phyloP scores from a whole-genome alignment of 2,329 filamentous ascomycete species.

The Drechmeria coniospora region DNA sequence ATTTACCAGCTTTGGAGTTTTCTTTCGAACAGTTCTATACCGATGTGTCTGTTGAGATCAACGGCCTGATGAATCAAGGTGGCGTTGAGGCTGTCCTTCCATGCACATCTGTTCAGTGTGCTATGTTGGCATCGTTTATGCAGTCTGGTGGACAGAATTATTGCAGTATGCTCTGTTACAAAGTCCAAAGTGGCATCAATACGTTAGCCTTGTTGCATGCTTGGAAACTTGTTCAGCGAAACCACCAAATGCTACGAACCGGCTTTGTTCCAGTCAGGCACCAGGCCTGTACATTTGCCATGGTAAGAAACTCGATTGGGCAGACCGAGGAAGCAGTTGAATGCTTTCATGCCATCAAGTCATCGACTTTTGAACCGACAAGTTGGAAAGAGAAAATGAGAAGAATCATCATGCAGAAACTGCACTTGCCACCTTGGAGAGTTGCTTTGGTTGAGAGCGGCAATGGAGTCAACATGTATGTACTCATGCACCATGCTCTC shows the following conservation, averaged over 20 bases:
- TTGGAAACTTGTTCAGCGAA: constrained; percentile 38
- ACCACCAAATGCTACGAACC: constrained; percentile 60
- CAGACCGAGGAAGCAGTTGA: constrained; percentile 6
- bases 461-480: constrained; percentile 18
- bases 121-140: constrained; percentile 63
- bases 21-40: constrained; percentile 25
- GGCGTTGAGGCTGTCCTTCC: constrained; percentile 48
- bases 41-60: constrained; percentile 15
- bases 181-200: constrained; percentile 25
- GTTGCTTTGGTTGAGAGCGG: constrained; percentile 29
- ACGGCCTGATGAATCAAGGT: constrained; percentile 6
- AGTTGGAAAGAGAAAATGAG: constrained; percentile 22
- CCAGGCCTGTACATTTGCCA: constrained; percentile 49
- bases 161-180: constrained; percentile 54
- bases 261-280: constrained; percentile 54
- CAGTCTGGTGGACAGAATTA: constrained; percentile 54
- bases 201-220: constrained; percentile 31
- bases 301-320: constrained; percentile 43
- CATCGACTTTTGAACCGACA: constrained; percentile 12
- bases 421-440: constrained; percentile 48
- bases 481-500: constrained; percentile 60
- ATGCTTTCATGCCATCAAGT: neutral
- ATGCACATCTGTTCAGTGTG: constrained; percentile 65
- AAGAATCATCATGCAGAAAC: constrained; percentile 19
- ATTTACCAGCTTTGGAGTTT: neutral